A percentile compares a stretch with the other conserved stretches of the same genome.
These are phyloP conservation scores for Teratosphaeriaceae sp. DNA, from an alignment of 2,329 filamentous ascomycete species.

Conservation along the genomic window DNA sequence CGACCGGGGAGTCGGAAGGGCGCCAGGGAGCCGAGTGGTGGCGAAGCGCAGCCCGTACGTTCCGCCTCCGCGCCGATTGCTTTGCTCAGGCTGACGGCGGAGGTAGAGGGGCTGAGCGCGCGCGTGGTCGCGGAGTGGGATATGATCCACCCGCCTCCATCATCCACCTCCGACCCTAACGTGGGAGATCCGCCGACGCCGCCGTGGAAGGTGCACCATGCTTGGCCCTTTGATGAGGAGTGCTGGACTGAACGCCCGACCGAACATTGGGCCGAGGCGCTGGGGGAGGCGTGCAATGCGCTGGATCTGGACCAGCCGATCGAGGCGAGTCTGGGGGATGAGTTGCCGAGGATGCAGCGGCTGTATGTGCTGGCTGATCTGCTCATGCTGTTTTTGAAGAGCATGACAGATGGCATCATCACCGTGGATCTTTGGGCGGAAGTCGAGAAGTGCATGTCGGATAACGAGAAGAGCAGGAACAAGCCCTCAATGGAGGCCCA, in stretches of 20 bases:
- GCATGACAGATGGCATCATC: constrained; percentile 73
- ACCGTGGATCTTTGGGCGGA: constrained; percentile 62
- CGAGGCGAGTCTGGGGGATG: constrained; percentile 51
- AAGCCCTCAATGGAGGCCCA: constrained; percentile 48
- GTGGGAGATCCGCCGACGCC: constrained; percentile 19
- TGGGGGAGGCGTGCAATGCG: constrained; percentile 50
- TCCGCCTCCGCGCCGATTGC: constrained; percentile 84
- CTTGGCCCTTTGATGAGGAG: constrained; percentile 55
- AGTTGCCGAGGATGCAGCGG: constrained; percentile 58
- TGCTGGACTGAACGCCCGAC: constrained; percentile 39
- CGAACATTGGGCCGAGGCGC: constrained; percentile 37
- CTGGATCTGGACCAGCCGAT: constrained; percentile 66
- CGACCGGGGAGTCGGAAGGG: constrained; percentile 32
- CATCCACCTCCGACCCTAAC: background rate
- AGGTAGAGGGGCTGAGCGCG: constrained; percentile 56
- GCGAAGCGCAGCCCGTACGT: constrained; percentile 45
- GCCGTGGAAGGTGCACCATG: constrained; percentile 49
- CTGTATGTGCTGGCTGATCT: constrained; percentile 68
- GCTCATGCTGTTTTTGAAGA: constrained; percentile 66
- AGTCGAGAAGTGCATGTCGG: constrained; percentile 53
- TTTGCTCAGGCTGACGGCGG: constrained; percentile 81
- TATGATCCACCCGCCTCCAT: constrained; percentile 39
- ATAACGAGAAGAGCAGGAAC: constrained; percentile 41
- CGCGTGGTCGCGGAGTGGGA: constrained; percentile 56
- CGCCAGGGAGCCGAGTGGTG: constrained; percentile 5